phyloP scores from a whole-genome alignment of 306 rosid genomes.

The Medicago lupulina region DNA sequence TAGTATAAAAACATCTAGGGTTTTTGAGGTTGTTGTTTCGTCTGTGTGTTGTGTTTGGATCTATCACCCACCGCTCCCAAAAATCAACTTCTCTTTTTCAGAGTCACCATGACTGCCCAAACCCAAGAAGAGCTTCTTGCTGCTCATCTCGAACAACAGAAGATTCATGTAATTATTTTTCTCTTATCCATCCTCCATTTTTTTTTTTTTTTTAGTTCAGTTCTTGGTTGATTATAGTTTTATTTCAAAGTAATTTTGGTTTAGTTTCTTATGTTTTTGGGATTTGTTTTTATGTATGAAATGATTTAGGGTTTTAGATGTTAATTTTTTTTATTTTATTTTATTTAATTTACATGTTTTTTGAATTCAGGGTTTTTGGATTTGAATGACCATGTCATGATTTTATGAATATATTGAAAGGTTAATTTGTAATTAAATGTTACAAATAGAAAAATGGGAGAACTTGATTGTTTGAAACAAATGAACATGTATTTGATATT shows the following conservation, averaged over 20 bases:
- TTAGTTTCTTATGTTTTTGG: too few species aligned
- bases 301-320: conserved; percentile 24
- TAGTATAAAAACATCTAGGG: conserved; percentile 44
- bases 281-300: neutral
- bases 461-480: neutral
- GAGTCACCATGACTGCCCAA: conserved; percentile 50
- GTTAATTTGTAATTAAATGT: neutral
- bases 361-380: neutral
- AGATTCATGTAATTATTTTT: conserved; percentile 46
- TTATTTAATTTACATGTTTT: neutral
- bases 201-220: neutral
- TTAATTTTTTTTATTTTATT: neutral
- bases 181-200: neutral
- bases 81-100: neutral
- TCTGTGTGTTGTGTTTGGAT: neutral
- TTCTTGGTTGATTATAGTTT: neutral
- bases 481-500: neutral
- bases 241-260: neutral
- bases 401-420: neutral
- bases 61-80: neutral
- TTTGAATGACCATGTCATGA: neutral
- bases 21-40: conserved; percentile 33
- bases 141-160: conserved; percentile 49
- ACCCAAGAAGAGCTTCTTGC: conserved; percentile 59
- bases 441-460: neutral